Base-by-base conservation (phyloP, 805 yeast genomes). In the Kodamaea restingae region DNA sequence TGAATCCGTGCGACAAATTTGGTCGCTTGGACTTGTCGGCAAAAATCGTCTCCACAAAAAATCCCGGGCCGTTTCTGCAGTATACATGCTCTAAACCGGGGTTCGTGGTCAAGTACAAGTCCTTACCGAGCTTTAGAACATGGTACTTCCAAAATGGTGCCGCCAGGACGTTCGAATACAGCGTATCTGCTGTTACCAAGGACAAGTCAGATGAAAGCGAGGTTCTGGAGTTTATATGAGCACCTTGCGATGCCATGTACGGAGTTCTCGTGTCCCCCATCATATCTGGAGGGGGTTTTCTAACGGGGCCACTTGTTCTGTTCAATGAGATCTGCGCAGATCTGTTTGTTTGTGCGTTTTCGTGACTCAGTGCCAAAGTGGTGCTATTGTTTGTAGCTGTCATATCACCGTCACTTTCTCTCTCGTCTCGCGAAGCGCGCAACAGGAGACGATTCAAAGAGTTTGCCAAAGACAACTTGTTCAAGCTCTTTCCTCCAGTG, bases 61-160 rank as follows among this genome's bases (percentile, higher is more conserved):
- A 79, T 3, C 85, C 79, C 0, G 88, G 88, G 0, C 78, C 85
- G 46, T 70, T 67, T 22, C 84, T 62, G 39, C 83, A 74, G 46
- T 71, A 73, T 26, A 75, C 55, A 52, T 82, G 88, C 44, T 74
- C 70, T 14, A 66, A 57, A 15, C 78, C 80, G 0, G 88, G 88
- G 48, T 79, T 82, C 0, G 90, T 82, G 1, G 88, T 73, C 33
- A 82, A 51, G 51, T 80, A 81, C 34, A 79, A 59, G 47, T 75
- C 80, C 28, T 66, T 69, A 8, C 80, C 78, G 37, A 78, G 61
- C 39, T 67, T 70, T 17, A 78, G 52, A 4, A 81, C 61, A 51
- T 83, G 88, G 50, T 81, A 83, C 51, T 80, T 81, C 80, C 82
- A 80, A 46, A 68, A 74, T 12, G 67, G 70, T 15, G 59, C 40